Base-by-base conservation (phyloP, 1,284 basidiomycete species). In the Ganoderma sp. region DNA sequence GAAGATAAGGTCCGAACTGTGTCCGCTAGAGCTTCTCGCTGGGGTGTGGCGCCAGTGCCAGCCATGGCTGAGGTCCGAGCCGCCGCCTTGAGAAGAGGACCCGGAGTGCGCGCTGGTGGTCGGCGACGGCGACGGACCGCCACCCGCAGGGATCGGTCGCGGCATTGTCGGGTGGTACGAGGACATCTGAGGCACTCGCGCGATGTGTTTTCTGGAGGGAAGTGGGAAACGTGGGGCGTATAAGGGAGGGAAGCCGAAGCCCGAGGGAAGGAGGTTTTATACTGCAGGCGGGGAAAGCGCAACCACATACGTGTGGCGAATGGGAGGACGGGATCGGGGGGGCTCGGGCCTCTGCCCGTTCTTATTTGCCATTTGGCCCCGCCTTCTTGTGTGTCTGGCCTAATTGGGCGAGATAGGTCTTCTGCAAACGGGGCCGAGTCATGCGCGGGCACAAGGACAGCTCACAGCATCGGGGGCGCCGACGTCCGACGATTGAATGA, bases 1-100 rank as follows among this genome's bases (percentile, higher is more conserved):
- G 61, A 72, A 73, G 41, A 73, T 56, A 7, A 72, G 71, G 56
- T 70, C 69, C n/a, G 67, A 69, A 61, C 64, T 68, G 22, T 67
- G 34, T 7, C 63, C 67, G 60, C 57, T 62, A 19, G 71, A 66
- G 17, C 67, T 64, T 28, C 61, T 63, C 28, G 22, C 54, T 43
- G 39, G 50, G 4, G 52, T 17, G n/a, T 52, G 48, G 17, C 50
- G 52, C 52, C 52, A 56, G 22, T 32, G 48, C 63, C 60, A 65
- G 6, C 60, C 48, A 6, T 42, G 59, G n/a, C 63, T 42, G 39
- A 34, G 61, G 58, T 64, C 67, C n/a, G 43, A 65, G 50, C 42
- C 61, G 42, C 62, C 54, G 42, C 62, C 54, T 32, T 52, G 66
- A 15, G 63, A 43, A 17, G 63, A 43, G 19, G 58, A 64, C 8